Evolutionary conservation across 1,284 basidiomycete genomes (phyloP).

Genomic region (Laetiporus sulphureus): DNA sequence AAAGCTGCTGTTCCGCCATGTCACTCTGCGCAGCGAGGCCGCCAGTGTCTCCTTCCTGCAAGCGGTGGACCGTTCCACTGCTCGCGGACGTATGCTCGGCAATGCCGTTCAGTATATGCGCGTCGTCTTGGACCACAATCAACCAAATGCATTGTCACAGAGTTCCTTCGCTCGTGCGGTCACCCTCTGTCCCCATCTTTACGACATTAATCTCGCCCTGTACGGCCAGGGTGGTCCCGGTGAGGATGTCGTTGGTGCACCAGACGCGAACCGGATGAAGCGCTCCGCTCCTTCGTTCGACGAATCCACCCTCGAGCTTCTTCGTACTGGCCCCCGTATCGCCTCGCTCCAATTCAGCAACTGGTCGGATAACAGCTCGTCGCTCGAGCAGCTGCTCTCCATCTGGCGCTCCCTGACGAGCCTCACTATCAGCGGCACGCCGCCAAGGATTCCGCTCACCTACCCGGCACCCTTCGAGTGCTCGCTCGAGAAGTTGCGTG

Average conservation of each 20-base stretch:
- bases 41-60: slow-evolving; percentile 47
- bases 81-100: slow-evolving; percentile 42
- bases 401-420: slow-evolving; percentile 50
- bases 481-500: slow-evolving; percentile 42
- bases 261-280: slow-evolving; percentile 40
- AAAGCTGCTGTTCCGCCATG: slow-evolving; percentile 52
- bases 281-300: slow-evolving; percentile 50
- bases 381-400: slow-evolving; percentile 54
- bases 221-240: slow-evolving; percentile 49
- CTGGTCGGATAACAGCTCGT: slow-evolving; percentile 56
- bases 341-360: slow-evolving; percentile 55
- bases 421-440: slow-evolving; percentile 52
- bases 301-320: slow-evolving; percentile 40
- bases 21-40: slow-evolving; percentile 44
- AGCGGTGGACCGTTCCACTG: slow-evolving; percentile 40
- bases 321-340: slow-evolving; percentile 49
- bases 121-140: slow-evolving; percentile 57
- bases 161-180: slow-evolving; percentile 51
- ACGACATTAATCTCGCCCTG: slow-evolving; percentile 46
- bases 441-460: slow-evolving; percentile 42
- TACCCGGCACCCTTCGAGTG: slow-evolving; percentile 38
- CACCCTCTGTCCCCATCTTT: slow-evolving; percentile 50
- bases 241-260: slow-evolving; percentile 38
- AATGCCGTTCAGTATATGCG: slow-evolving; percentile 47
- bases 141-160: slow-evolving; percentile 50